Evolutionary conservation across 2,329 filamentous ascomycete species (phyloP), one percentile per base, ranked within the genome.

Genomic region (Capronia epimyces): DNA sequence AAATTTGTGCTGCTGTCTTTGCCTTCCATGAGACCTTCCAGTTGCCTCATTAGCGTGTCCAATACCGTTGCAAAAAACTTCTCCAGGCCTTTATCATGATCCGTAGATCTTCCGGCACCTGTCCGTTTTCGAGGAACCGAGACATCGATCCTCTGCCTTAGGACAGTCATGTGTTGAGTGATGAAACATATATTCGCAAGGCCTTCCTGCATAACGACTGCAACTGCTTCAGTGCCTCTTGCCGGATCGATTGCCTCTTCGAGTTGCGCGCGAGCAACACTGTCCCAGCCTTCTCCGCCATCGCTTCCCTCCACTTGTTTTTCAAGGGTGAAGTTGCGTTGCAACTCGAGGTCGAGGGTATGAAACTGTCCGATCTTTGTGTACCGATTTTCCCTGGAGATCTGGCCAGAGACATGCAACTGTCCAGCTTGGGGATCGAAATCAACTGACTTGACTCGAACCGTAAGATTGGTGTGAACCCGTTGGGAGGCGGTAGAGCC

Each of bases 121-220:
- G 67, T 63, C 43, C 73, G 65, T 63, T 76, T 76, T 45, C 71
- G 65, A 20, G 73, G 71, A 31, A 76, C 71, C 1, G 67, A 69
- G 61, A 71, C 69, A 58, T 75, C 72, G 21, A 75, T 63, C 49
- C 71, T 73, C 53, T 75, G 73, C 60, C 73, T 72, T 49, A 75
- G 53, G 42, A 75, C 68, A 9, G 73, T 75, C 57, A 73, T 71
- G 34, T 71, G 72, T 46, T 74, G 72, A 3, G 73, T 74, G 51
- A 76, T 70, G 50, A 75, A 74, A 54, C 72, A 74, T n/a, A 76
- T 73, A 63, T 75, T 72, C 3, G 72, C 73, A 9, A 76, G 46
- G 1, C 72, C 74, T 57, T 97, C 91, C 62, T 95, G 87, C 86
- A 98, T 91, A 20, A 97, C 87, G 1, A 97, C 84, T 0, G 93